Conservation (phyloP, 441 rosid species). For the Pelargonium fulgidum region DNA sequence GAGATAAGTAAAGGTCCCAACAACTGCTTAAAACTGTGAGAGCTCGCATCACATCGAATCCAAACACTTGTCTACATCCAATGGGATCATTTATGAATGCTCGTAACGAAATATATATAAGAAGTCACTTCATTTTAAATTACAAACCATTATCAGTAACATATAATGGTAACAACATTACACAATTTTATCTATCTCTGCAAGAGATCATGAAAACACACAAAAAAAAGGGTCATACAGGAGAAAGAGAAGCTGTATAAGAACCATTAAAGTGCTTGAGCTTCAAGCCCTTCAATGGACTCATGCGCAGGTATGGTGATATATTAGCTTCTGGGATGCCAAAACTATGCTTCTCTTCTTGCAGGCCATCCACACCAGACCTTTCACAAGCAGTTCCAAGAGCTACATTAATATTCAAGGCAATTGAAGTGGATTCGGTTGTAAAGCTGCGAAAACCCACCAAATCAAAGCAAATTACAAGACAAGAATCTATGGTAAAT, state of each 20-base stretch:
- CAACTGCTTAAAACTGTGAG: too few relatives aligned
- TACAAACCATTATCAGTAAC: too few relatives aligned
- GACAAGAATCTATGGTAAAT: background rate
- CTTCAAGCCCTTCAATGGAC: slow-evolving; percentile 63
- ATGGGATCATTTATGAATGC: too few relatives aligned
- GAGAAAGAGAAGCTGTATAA: slow-evolving; percentile 50
- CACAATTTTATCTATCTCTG: too few relatives aligned
- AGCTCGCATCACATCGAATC: too few relatives aligned
- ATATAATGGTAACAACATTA: too few relatives aligned
- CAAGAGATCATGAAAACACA: too few relatives aligned
- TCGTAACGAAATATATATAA: too few relatives aligned
- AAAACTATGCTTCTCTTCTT: slow-evolving; percentile 25
- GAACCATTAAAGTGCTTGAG: slow-evolving; percentile 50
- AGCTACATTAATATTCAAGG: slow-evolving; percentile 72
- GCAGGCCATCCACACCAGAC: slow-evolving; percentile 23
- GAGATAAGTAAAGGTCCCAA: too few relatives aligned
- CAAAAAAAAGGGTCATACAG: slow-evolving; percentile 33
- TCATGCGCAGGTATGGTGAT: slow-evolving; percentile 45
- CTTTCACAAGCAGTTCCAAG: slow-evolving; percentile 30
- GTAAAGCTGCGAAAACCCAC: slow-evolving; percentile 3
- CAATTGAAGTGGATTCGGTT: slow-evolving; percentile 55
- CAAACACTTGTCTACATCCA: too few relatives aligned
- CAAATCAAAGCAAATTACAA: background rate
- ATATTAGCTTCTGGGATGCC: slow-evolving; percentile 40
- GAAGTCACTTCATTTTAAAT: too few relatives aligned